phyloP scores from a whole-genome alignment of 176 grass and related monocot species.

The Bolboschoenus planiculmis region DNA sequence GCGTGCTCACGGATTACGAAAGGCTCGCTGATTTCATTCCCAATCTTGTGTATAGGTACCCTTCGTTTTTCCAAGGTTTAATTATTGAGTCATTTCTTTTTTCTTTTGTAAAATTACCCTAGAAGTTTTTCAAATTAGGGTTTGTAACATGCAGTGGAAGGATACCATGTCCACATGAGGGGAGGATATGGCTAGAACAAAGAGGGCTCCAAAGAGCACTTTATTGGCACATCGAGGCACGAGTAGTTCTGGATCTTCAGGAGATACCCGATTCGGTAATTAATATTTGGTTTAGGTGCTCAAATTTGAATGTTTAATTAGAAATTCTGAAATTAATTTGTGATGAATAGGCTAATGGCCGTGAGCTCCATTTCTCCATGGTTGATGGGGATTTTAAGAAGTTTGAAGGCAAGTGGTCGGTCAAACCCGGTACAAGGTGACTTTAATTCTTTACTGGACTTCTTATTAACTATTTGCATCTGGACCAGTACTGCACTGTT shows the following conservation, averaged over 20 bases:
- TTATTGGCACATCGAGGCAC: conserved; percentile 97
- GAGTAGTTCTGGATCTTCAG: conserved; percentile 83
- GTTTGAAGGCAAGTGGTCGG: conserved; percentile 95
- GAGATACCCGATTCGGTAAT: conserved; percentile 60
- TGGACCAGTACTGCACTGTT: not conserved
- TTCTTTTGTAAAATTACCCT: not conserved
- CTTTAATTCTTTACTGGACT: conserved; percentile 7
- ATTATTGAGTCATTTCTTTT: not conserved
- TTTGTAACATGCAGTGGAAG: conserved; percentile 55
- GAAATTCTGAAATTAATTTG: not conserved
- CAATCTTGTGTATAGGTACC: conserved; percentile 81
- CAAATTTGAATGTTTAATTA: not conserved
- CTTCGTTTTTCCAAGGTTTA: not conserved
- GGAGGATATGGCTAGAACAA: conserved; percentile 91
- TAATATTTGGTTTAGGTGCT: not conserved
- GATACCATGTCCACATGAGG: conserved; percentile 81
- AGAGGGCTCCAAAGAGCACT: conserved; percentile 71
- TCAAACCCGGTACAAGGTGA: conserved; percentile 66
- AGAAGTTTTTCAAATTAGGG: conserved; percentile 7
- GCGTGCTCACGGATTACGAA: conserved; percentile 92
- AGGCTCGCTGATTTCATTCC: conserved; percentile 87
- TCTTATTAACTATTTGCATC: not conserved
- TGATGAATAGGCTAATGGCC: conserved; percentile 42
- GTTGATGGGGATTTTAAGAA: conserved; percentile 95
- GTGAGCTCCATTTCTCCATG: conserved; percentile 87